These are phyloP conservation scores for Bimuria novae-zelandiae DNA, from an alignment of 2,329 filamentous ascomycete genomes.

Conservation along the genomic window DNA sequence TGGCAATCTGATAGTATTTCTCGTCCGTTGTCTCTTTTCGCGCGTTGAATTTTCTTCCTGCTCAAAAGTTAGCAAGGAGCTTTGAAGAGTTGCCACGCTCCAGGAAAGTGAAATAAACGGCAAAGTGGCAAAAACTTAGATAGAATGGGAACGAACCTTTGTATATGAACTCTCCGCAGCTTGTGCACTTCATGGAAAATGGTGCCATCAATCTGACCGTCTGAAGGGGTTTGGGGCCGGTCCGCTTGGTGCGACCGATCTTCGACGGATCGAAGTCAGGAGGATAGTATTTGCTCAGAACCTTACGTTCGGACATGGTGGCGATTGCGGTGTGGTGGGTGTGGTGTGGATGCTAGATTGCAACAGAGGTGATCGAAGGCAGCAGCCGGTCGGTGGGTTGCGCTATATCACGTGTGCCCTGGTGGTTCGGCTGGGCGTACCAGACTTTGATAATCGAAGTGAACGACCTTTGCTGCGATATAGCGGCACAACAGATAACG, in stretches of 20 bases:
- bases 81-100: background rate
- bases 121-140: too few relatives aligned
- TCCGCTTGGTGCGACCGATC: constrained; percentile 71
- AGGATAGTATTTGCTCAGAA: constrained; percentile 69
- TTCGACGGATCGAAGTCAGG: constrained; percentile 88
- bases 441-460: too few relatives aligned
- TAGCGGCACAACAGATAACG: too few relatives aligned
- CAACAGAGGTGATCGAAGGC: too few relatives aligned
- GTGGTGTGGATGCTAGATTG: background rate
- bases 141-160: too few relatives aligned
- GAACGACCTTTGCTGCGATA: too few relatives aligned
- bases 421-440: too few relatives aligned
- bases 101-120: too few relatives aligned
- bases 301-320: constrained; percentile 85
- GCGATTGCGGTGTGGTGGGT: constrained; percentile 11
- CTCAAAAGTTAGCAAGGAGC: too few relatives aligned
- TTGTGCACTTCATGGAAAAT: constrained; percentile 76
- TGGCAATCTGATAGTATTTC: constrained; percentile 84
- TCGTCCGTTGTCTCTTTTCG: constrained; percentile 91
- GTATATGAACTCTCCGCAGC: constrained; percentile 80
- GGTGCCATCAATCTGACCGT: constrained; percentile 90
- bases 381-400: too few relatives aligned
- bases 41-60: constrained; percentile 94
- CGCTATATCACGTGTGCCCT: too few relatives aligned
- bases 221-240: constrained; percentile 79